Percentiles rank a stretch among this genome's conserved stretches.
These are phyloP conservation scores for Metschnikowia hibisci DNA, from an alignment of 805 yeast species.

Conservation along the genomic window DNA sequence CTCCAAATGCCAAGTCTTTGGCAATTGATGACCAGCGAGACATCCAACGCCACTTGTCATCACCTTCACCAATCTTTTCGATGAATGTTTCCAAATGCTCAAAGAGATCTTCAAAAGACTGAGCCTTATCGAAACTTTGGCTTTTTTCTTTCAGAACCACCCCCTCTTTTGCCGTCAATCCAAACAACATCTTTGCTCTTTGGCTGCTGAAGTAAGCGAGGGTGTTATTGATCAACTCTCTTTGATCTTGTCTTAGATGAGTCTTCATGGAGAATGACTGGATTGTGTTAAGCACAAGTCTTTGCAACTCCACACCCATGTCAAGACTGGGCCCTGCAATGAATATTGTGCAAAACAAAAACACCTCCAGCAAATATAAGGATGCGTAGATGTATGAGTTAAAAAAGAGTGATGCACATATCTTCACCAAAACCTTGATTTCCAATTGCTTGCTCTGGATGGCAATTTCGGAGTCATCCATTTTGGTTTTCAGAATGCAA, in stretches of 20 bases:
- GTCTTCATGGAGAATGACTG: conserved; percentile 65
- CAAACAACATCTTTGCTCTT: conserved; percentile 64
- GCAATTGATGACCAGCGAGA: conserved; percentile 63
- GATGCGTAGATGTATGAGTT: conserved; percentile 61
- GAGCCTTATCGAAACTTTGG: conserved; percentile 38
- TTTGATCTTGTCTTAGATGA: conserved; percentile 38
- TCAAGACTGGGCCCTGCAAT: conserved; percentile 50
- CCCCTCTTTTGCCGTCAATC: conserved; percentile 52
- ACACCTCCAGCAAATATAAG: conserved; percentile 65
- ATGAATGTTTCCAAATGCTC: conserved; percentile 51
- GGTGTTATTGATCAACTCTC: conserved; percentile 43
- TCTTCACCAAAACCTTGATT: conserved; percentile 60
- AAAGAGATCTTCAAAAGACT: conserved; percentile 57
- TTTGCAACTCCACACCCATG: conserved; percentile 59
- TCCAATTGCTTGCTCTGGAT: conserved; percentile 60
- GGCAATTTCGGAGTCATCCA: conserved; percentile 36
- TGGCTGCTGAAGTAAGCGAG: conserved; percentile 53
- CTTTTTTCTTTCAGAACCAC: conserved; percentile 28
- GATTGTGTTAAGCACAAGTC: conserved; percentile 59
- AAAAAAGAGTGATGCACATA: conserved; percentile 64
- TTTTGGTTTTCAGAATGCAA: conserved; percentile 49
- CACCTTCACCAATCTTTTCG: conserved; percentile 43
- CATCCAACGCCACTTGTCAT: conserved; percentile 53
- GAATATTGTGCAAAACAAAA: conserved; percentile 61
- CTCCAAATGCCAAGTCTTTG: conserved; percentile 57